Base-by-base conservation (phyloP, 495 filamentous ascomycete species). In the Daldinia childiae region DNA sequence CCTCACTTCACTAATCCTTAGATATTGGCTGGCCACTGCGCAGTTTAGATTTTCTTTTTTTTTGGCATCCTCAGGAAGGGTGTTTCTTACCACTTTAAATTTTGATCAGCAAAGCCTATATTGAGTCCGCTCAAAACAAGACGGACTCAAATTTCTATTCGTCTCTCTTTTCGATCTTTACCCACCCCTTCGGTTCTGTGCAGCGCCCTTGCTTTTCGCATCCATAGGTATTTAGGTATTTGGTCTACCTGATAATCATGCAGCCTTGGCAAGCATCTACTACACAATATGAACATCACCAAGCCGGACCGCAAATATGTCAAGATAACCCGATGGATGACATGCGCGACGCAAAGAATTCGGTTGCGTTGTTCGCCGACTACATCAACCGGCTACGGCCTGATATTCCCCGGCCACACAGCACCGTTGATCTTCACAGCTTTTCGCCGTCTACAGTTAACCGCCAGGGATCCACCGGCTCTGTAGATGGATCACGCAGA, bases 381-480 rank as follows among this genome's bases (percentile, higher is more conserved):
- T 68, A 80, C 52, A 83, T 84, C 45, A 76, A 79, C 19, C 78
- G 80, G 30, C 82, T 83, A 54, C 81, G 74, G 15, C 79, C 80
- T 1, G 78, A 80, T 30, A 72, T 32, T 8, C 4, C 14, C 17
- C 39, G 56, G 11, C 60, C 43, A 12, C 19, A 36, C 11, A 56
- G 48, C 29, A 54, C 45, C 15, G 43, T 21, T 21, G 43, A 62
- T 17, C 57, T 36, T 17, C 34, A 52, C 9, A 24, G 17, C 45
- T 9, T 43, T 36, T 45, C 45, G 12, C 45, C 60, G 6, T 26
- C 66, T 2, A 19, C 56, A 27, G 58, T 62, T 58, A 41, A 54
- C 24, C 72, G 74, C 61, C 58, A 64, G 11, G 56, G 58, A 15
- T 72, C 72, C 11, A 59, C 59, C 41, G 43, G 62, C 26, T 74